Evolutionary conservation across 164 flowering plant species (phyloP).

Genomic region (Umbilicus rupestris): DNA sequence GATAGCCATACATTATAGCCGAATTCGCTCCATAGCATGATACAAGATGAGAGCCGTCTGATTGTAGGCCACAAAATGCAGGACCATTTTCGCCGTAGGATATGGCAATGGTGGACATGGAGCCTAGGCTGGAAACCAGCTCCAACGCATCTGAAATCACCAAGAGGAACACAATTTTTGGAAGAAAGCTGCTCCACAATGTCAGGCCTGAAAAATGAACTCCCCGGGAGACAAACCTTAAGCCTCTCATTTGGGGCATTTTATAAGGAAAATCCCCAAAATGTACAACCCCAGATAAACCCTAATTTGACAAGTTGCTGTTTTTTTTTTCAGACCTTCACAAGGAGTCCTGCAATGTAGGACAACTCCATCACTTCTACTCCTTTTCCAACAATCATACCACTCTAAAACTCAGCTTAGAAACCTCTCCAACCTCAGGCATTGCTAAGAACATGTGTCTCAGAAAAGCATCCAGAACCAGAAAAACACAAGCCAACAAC

Average conservation of each 20-base stretch:
- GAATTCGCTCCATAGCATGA: slow-evolving; percentile 76
- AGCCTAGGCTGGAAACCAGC: slow-evolving; percentile 56
- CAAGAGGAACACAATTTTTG: slow-evolving; percentile 20
- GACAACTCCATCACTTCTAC: slow-evolving; percentile 4
- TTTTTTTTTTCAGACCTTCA: background rate
- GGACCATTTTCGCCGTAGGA: slow-evolving; percentile 92
- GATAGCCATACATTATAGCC: slow-evolving; percentile 64
- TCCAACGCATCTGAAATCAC: slow-evolving; percentile 27
- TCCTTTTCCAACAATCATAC: slow-evolving; percentile 11
- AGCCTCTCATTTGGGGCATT: slow-evolving; percentile 16
- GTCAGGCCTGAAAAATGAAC: slow-evolving; percentile 19
- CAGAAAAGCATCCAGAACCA: background rate
- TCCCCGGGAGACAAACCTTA: slow-evolving; percentile 11
- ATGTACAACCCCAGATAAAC: slow-evolving; percentile 9
- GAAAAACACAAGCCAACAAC: background rate
- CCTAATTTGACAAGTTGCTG: slow-evolving; percentile 3
- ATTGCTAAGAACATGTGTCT: background rate
- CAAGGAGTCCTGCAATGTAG: background rate
- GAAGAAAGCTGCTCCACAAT: slow-evolving; percentile 21
- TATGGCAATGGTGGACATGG: slow-evolving; percentile 86
- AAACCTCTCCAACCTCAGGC: too few relatives aligned
- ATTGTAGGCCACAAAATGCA: slow-evolving; percentile 69
- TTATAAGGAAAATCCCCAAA: slow-evolving; percentile 3
- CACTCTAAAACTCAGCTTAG: background rate
- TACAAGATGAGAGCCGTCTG: slow-evolving; percentile 79